These are phyloP conservation scores for Sclerotinia borealis DNA, from an alignment of 2,329 filamentous ascomycete species.

Conservation along the genomic window DNA sequence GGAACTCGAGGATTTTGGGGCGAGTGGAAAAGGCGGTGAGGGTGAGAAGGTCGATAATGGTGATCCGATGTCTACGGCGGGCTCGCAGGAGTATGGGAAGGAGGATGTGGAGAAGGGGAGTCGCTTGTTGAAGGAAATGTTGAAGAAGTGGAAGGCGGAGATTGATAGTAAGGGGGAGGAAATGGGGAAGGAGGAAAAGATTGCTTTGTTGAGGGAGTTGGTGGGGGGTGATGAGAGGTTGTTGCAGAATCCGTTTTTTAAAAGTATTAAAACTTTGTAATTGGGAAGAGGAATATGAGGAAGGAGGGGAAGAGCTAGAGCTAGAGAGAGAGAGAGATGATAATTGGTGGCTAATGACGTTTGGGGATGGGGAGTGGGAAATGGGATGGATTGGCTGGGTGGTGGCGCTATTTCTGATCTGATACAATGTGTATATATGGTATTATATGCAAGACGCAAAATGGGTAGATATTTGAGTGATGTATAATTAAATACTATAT, in stretches of 20 bases:
- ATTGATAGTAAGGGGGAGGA: conserved; percentile 45
- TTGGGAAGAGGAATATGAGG: neutral
- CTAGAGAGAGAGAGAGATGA: too few species aligned
- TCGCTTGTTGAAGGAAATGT: conserved; percentile 72
- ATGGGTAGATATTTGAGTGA: too few species aligned
- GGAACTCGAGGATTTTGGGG: conserved; percentile 92
- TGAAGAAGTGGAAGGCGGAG: conserved; percentile 81
- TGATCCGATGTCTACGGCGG: neutral
- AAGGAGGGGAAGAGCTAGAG: too few species aligned
- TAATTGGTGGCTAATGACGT: neutral
- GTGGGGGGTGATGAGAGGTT: conserved; percentile 66
- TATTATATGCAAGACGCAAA: too few species aligned
- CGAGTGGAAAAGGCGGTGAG: conserved; percentile 59
- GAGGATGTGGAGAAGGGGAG: conserved; percentile 88
- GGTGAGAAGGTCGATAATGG: conserved; percentile 25
- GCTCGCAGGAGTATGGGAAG: conserved; percentile 55
- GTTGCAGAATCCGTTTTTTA: conserved; percentile 63
- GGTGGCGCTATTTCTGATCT: neutral
- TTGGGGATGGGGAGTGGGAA: too few species aligned
- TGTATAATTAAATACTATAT: neutral
- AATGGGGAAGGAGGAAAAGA: conserved; percentile 66
- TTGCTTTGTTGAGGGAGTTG: conserved; percentile 70
- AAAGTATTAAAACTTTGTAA: conserved; percentile 41
- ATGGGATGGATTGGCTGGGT: neutral
- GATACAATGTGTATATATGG: too few species aligned